phyloP scores from a whole-genome alignment of 371 early-diverging fungal genomes.

The Rhizopus sp. region DNA sequence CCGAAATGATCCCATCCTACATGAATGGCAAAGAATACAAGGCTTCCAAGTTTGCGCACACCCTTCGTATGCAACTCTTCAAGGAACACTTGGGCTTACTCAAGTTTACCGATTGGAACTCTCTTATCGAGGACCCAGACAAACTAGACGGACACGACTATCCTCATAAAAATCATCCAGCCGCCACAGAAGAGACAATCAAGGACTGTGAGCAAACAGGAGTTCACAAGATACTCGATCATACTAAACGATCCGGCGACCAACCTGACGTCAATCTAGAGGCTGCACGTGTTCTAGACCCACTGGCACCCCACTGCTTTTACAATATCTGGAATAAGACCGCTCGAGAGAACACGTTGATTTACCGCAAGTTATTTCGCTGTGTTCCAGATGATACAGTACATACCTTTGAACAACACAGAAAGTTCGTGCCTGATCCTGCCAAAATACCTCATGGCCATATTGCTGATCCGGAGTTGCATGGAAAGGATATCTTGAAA shows the following conservation, averaged over 20 bases:
- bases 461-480: constrained; percentile 49
- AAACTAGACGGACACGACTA: neutral
- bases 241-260: constrained; percentile 28
- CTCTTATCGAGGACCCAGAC: constrained; percentile 1
- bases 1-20: constrained; percentile 60
- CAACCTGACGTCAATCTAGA: constrained; percentile 2
- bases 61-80: constrained; percentile 76
- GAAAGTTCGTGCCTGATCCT: constrained; percentile 58
- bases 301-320: constrained; percentile 67
- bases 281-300: constrained; percentile 61
- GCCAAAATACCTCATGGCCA: constrained; percentile 58
- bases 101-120: constrained; percentile 37
- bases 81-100: constrained; percentile 84
- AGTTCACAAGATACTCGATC: constrained; percentile 30
- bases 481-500: constrained; percentile 39
- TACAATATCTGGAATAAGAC: constrained; percentile 63
- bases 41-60: constrained; percentile 75
- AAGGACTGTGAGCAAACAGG: constrained; percentile 19
- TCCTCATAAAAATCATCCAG: constrained; percentile 10
- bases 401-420: constrained; percentile 63
- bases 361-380: constrained; percentile 80
- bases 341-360: constrained; percentile 66
- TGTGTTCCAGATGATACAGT: constrained; percentile 87
- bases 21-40: constrained; percentile 79
- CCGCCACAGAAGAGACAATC: constrained; percentile 27